Conservation (phyloP, 1,284 basidiomycete species). For the Ustilago loliicola region DNA sequence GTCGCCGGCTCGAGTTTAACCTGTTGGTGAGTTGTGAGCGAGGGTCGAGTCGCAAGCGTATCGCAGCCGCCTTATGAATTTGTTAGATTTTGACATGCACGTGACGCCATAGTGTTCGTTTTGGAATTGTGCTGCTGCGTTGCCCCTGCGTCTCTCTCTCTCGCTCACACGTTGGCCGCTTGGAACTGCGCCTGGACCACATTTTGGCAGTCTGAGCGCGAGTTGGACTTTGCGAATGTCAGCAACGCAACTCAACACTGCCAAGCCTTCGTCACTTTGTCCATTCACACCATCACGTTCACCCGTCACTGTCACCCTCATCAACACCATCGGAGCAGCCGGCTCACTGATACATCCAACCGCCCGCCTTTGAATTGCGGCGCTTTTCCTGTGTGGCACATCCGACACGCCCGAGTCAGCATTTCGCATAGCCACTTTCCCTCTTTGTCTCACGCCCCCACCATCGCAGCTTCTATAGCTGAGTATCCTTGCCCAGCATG, state of each 20-base stretch:
- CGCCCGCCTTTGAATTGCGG: too few species aligned
- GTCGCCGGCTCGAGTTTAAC: background rate
- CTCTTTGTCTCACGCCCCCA: background rate
- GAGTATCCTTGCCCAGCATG: conserved; percentile 44
- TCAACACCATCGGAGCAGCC: background rate
- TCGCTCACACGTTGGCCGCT: background rate
- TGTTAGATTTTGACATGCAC: background rate
- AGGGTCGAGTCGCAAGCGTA: background rate
- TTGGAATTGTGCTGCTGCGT: background rate
- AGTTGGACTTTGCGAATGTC: background rate
- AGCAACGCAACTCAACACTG: background rate
- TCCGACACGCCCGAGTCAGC: background rate
- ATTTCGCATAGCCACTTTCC: too few species aligned
- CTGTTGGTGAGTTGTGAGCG: background rate
- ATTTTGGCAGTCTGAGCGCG: background rate
- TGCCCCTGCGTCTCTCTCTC: conserved; percentile 2
- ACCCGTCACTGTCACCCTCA: background rate
- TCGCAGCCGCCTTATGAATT: background rate
- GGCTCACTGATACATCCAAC: background rate
- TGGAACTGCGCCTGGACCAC: background rate
- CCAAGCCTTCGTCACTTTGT: background rate
- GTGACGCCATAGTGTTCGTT: background rate
- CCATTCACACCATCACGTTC: background rate
- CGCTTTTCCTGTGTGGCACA: background rate
- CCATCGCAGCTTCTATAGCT: background rate